Evolutionary conservation across 352 stramenopile genomes (phyloP), one percentile per base, ranked within the genome.

Genomic region (Phytophthora kernoviae): DNA sequence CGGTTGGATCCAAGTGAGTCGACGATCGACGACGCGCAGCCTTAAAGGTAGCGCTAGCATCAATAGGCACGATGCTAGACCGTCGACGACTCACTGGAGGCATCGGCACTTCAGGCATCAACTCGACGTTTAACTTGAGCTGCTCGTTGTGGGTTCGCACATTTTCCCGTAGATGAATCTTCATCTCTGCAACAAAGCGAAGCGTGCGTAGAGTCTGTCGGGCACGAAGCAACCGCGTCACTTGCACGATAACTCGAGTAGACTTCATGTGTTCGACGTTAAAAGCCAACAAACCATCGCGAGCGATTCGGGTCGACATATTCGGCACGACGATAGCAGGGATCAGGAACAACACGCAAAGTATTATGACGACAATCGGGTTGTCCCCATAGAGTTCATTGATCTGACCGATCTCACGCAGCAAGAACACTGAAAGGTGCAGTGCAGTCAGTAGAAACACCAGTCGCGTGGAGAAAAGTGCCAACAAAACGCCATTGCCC

Each of bases 111-210:
- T 70, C 62, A 2, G 62, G 61, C 55, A 69, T 46, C 27, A 65
- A 27, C 12, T 58, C 41, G 17, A 66, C 62, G 44, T 57, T 61
- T 11, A 51, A 30, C 32, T 53, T 46, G 3, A 56, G 21, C 18
- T 54, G 41, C 36, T 71, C 15, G 9, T 20, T 54, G 20, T 45
- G 51, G 27, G 61, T 57, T n/a, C 65, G 71, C 22, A 75, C 74
- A 30, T 69, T 84, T 58, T 90, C 82, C 6, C 59, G 67, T 20
- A 92, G 59, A 43, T 92, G 87, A 21, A 92, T 78, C 62, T 92
- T 92, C 78, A 90, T 89, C 56, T 92, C 82, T 7, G 82, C 82
- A 3, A 92, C 66, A 26, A 90, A 92, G 2, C 80, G 82, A n/a
- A 92, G 67, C 5, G 79, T 92, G 20, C 82, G 77, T 32, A 92